Base-by-base conservation (phyloP, 129 eudicot species). In the Centaurea solstitialis region DNA sequence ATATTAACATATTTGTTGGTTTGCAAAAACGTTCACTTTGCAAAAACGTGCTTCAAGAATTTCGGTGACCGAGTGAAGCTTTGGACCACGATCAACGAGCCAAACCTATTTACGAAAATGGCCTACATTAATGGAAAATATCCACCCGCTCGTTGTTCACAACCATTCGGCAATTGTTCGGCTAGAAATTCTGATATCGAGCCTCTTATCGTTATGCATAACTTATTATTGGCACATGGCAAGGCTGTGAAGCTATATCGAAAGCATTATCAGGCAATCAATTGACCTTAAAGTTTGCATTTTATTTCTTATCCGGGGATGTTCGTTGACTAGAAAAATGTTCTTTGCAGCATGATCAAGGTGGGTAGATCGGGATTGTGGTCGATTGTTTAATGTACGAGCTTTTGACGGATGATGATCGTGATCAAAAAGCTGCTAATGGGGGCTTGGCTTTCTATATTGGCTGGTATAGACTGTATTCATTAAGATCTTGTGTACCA, bases 1-100 rank as follows among this genome's bases (percentile, higher is more conserved):
- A 61, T 18, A 22, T 21, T 15, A 38, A 20, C 45, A 72, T 39
- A 38, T n/a, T 17, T 40, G 30, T 9, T 1, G 67, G 18, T 26
- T 62, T 20, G 37, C 18, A 72, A 33, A 33, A 2, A 76, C 75
- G 82, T 87, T 35, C 85, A 88, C 81, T 96, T 84, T 84, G 93
- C 98, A 35, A 81, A 89, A 80, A 88, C 82, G 9, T 96, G 98
- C 77, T 93, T 93, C 53, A 74, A 84, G 76, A 80, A 86, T 57
- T 96, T 96, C 69, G 98, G 90, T 35, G 92, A 96, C 61, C 91
- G 97, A 28, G 98, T 96, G 83, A 96, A 88, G 90, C 66, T 89
- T 67, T 93, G 97, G 98, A 59, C 59, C 21, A 87, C 93, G 1
- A 91, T 96, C 74, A 96, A 93, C n/a, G 98, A 96, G 74, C 98